Base-by-base conservation (phyloP, 179 eudicot genomes). In the Drosera spatulata region DNA sequence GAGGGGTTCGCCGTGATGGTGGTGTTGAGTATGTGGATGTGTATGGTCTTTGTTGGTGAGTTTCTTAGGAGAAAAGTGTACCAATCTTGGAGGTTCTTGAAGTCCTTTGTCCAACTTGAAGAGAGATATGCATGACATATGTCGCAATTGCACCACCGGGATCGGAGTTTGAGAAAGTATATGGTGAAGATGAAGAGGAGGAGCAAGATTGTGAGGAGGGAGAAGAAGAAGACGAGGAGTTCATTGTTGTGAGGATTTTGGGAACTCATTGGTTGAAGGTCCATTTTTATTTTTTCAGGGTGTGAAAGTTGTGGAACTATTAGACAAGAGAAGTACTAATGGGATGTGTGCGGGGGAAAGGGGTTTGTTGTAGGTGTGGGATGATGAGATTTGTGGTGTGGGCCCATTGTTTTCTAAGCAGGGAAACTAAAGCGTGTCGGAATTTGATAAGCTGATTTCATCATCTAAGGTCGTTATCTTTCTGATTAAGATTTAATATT, bases 21-120 rank as follows among this genome's bases (percentile, higher is more conserved):
- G 79, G 83, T 85, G 13, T 71, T 64, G 4, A 82, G 75, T 37
- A 80, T 82, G 58, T 87, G 96, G 22, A 87, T 69, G 41, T 87
- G 83, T 33, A 87, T 75, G 52, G 96, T 87, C 38, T 78, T 74
- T 0, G 82, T 66, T 0, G 87, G 87, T 0, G 88, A 85, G 1
- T 66, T 72, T 66, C 45, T 53, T n/a, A 87, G 87, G 47, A 87
- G 83, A 59, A 85, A 73, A 39, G 91, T 72, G 67, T 85, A 82
- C 96, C 96, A 87, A 65, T 87, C 96, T 50, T 83, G 76, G 44
- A 87, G 61, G 62, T 81, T 82, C 6, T 61, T 52, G 59, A 80
- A 82, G 8, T 69, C 67, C 33, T 5, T 6, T 0, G 74, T 61
- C 95, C 33, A 22, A 22, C 33, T 57, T 14, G 77, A 74, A 55